These are phyloP conservation scores for Collybia sordida DNA, from an alignment of 768 basidiomycete genomes.

Conservation along the genomic window DNA sequence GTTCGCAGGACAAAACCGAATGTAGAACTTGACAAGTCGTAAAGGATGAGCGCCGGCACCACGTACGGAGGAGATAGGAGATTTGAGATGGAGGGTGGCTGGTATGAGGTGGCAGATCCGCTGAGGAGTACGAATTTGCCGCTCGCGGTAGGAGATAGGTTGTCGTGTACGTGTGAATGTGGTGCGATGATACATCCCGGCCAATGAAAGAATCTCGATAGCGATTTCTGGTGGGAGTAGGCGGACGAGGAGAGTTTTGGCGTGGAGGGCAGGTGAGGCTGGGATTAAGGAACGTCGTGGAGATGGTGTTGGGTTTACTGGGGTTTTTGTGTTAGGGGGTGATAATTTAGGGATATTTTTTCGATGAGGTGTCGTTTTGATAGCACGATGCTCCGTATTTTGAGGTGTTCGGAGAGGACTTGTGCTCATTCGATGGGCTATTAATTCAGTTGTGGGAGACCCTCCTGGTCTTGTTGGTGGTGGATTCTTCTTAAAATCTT, in stretches of 20 bases:
- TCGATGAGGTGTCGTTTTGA: too few species aligned
- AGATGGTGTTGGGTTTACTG: too few species aligned
- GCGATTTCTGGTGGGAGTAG: conserved; percentile 1
- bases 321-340: too few species aligned
- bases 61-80: not conserved
- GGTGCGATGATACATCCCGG: not conserved
- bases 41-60: not conserved
- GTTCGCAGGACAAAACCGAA: not conserved
- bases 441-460: too few species aligned
- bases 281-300: not conserved
- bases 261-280: not conserved
- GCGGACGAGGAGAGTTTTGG: not conserved
- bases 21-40: not conserved
- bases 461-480: too few species aligned
- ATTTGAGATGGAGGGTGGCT: not conserved
- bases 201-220: not conserved
- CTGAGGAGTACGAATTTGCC: not conserved
- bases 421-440: too few species aligned
- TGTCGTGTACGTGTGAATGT: not conserved
- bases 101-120: not conserved
- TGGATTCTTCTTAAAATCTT: too few species aligned
- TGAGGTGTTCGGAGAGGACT: too few species aligned
- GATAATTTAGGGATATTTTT: too few species aligned
- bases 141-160: not conserved
- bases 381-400: too few species aligned